Base-by-base conservation (phyloP, 106 monocot species). In the Amphibolis antarctica region DNA sequence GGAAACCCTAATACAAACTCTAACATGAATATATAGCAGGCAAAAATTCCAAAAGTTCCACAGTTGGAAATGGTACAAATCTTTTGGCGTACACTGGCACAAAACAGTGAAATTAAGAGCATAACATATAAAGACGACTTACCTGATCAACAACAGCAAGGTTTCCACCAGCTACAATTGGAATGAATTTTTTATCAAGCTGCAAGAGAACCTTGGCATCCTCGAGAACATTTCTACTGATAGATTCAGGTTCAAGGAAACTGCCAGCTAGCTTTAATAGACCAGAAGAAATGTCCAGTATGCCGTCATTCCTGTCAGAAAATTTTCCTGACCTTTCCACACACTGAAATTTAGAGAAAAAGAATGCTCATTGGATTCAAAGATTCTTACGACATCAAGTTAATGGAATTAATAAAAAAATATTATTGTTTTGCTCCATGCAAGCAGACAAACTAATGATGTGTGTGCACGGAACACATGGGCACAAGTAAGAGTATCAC, bases 121-220 rank as follows among this genome's bases (percentile, higher is more conserved):
- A 36, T 4, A 36, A 7, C 36, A 36, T 36, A 36, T 15, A 80
- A 28, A 62, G 59, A 10, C 23, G 7, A 36, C 31, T 42, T 26
- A 98, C 96, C 96, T 98, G 96, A 70, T 98, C 96, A 46, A 98
- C 58, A 73, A 85, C 69, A 52, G 80, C 47, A 27, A 98, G 80
- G 14, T 63, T 68, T 53, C 75, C 82, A 58, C 73, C 64, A 52
- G 91, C 90, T 47, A 91, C 66, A 48, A 87, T 82, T 20, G 87
- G 96, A 77, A 98, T 98, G 65, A 87, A 90, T 72, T 98, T 98
- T 71, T 54, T 79, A 77, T 98, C 96, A 64, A 98, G 30, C 59
- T 98, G 96, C 31, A 67, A 73, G 46, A 98, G 79, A 65, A 98
- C 96, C 44, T 61, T 84, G 28, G 87, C 87, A 79, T 87, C 66